These are phyloP conservation scores for Neodidymelliopsis sp. DNA, from an alignment of 2,329 filamentous ascomycete species.

Conservation along the genomic window DNA sequence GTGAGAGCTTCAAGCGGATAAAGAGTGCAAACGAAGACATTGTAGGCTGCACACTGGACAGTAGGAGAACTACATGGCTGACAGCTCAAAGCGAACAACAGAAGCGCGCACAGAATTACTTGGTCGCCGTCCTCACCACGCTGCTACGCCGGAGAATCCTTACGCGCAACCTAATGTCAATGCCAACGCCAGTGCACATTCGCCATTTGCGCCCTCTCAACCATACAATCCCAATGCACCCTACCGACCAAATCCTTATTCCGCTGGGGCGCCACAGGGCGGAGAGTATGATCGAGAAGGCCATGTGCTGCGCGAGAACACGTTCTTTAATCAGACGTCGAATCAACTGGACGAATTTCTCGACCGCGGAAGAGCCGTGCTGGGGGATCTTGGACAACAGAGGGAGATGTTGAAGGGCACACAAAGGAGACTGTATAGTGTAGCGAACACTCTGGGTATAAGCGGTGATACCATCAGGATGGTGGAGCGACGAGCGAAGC, in stretches of 20 bases:
- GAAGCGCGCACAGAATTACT: constrained; percentile 83
- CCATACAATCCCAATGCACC: constrained; percentile 41
- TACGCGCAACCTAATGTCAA: constrained; percentile 64
- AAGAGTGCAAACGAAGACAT: constrained; percentile 80
- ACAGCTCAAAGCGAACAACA: constrained; percentile 58
- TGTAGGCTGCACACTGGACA: constrained; percentile 49
- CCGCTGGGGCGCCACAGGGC: constrained; percentile 41
- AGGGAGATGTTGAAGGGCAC: constrained; percentile 95
- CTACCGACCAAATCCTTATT: constrained; percentile 53
- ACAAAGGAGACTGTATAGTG: constrained; percentile 87
- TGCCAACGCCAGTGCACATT: constrained; percentile 30
- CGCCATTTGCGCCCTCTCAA: constrained; percentile 42
- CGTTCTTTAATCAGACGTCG: constrained; percentile 83
- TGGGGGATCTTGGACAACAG: constrained; percentile 88
- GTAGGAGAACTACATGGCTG: constrained; percentile 2
- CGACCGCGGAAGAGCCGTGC: constrained; percentile 85
- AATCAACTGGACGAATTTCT: constrained; percentile 92
- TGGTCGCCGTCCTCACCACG: constrained; percentile 80
- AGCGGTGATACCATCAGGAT: constrained; percentile 96
- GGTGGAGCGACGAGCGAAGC: constrained; percentile 88
- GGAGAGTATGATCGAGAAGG: constrained; percentile 73
- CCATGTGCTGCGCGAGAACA: constrained; percentile 88
- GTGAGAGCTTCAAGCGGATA: constrained; percentile 76
- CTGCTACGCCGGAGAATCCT: constrained; percentile 88
- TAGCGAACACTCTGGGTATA: constrained; percentile 91